Evolutionary conservation across 352 stramenopile species (phyloP).

Genomic region (Phytophthora quininea): DNA sequence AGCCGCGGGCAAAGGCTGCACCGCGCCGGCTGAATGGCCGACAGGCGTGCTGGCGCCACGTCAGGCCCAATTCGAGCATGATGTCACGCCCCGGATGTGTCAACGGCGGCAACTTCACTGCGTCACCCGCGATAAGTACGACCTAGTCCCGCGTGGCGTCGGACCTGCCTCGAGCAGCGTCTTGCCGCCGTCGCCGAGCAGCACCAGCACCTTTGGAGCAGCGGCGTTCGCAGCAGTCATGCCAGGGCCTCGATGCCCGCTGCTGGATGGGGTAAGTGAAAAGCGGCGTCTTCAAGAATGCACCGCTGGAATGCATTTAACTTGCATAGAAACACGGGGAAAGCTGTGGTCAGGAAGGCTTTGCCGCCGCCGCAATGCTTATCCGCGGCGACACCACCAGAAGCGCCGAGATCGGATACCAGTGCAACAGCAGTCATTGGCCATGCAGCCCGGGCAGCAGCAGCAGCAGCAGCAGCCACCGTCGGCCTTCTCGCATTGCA

Average conservation of each 20-base stretch:
- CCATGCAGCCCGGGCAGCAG: too few relatives aligned
- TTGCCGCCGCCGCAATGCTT: neutral
- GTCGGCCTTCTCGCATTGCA: too few relatives aligned
- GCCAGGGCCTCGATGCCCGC: neutral
- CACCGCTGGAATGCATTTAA: conserved; percentile 5
- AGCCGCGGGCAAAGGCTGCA: conserved; percentile 4
- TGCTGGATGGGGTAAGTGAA: neutral
- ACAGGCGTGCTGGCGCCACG: conserved; percentile 24
- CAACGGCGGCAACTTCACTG: neutral
- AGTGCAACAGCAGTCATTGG: too few relatives aligned
- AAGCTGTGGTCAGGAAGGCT: neutral
- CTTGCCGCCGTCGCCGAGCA: neutral
- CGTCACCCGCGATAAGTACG: conserved; percentile 2
- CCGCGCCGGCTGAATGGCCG: conserved; percentile 26
- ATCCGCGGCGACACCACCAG: neutral
- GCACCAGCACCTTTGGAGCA: neutral
- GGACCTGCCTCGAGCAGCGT: neutral
- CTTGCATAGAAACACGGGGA: conserved; percentile 3
- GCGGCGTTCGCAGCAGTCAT: neutral
- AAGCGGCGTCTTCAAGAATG: neutral
- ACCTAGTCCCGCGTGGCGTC: neutral
- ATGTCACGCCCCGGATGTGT: conserved; percentile 48
- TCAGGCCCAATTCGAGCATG: conserved; percentile 42
- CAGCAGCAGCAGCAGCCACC: too few relatives aligned
- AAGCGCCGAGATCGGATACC: neutral